Evolutionary conservation across 2,329 filamentous ascomycete genomes (phyloP).

Genomic region (Cladorrhinum sp.): DNA sequence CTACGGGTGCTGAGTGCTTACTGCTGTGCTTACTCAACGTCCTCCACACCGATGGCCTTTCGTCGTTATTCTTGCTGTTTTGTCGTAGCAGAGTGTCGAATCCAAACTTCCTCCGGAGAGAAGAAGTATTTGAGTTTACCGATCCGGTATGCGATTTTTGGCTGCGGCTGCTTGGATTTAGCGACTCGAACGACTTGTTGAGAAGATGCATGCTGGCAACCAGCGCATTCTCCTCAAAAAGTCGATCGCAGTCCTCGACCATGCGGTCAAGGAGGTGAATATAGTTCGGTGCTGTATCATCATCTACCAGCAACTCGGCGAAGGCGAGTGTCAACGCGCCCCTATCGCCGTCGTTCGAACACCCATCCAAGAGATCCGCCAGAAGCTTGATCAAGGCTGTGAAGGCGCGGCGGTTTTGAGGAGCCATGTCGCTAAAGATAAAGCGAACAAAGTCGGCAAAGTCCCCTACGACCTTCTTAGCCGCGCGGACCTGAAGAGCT

Average conservation of each 20-base stretch:
- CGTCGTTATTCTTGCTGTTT: conserved; percentile 70
- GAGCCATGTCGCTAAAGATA: conserved; percentile 63
- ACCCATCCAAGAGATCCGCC: conserved; percentile 83
- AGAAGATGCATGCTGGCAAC: conserved; percentile 38
- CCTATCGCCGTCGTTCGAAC: conserved; percentile 84
- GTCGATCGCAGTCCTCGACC: conserved; percentile 81
- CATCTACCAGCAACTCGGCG: conserved; percentile 77
- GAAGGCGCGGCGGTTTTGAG: conserved; percentile 73
- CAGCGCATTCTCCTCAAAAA: conserved; percentile 67
- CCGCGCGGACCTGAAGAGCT: conserved; percentile 66
- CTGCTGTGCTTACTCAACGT: conserved; percentile 79
- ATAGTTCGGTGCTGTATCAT: conserved; percentile 74
- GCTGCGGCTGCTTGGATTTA: conserved; percentile 57
- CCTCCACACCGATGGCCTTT: conserved; percentile 77
- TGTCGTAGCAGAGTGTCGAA: conserved; percentile 73
- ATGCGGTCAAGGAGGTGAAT: conserved; percentile 86
- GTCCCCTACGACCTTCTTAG: conserved; percentile 67
- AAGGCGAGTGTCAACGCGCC: conserved; percentile 86
- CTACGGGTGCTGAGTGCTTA: conserved; percentile 58
- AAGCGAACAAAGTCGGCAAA: conserved; percentile 68
- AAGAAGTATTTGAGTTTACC: conserved; percentile 81
- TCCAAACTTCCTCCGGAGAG: conserved; percentile 78
- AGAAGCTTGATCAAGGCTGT: conserved; percentile 80
- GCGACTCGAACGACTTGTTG: conserved; percentile 51
- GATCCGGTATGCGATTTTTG: conserved; percentile 68